Percentiles rank a stretch among this genome's conserved stretches.
Conservation (phyloP, 768 basidiomycete genomes). For the Lactifluus subvellereus region DNA sequence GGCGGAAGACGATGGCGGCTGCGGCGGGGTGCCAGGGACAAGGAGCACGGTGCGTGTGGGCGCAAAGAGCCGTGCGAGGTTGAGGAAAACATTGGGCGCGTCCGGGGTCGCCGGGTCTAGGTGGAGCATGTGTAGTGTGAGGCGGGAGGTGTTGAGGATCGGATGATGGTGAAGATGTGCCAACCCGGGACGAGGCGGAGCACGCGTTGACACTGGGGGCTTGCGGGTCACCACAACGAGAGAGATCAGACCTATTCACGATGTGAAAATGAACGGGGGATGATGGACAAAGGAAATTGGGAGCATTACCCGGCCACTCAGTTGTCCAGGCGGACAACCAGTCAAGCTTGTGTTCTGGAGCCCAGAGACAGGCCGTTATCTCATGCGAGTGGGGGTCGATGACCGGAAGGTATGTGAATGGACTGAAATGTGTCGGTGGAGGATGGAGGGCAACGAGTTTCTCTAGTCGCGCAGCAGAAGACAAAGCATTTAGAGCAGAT, state of each 20-base stretch:
- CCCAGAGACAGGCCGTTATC: conserved; percentile 50
- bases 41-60: conserved; percentile 43
- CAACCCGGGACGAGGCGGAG: background rate
- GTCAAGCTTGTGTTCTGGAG: conserved; percentile 34
- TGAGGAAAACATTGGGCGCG: conserved; percentile 50
- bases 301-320: conserved; percentile 40
- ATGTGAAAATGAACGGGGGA: background rate
- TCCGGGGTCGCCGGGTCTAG: conserved; percentile 33
- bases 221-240: conserved; percentile 14
- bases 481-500: conserved; percentile 13
- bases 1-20: conserved; percentile 22
- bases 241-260: conserved; percentile 18
- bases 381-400: conserved; percentile 12
- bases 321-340: conserved; percentile 34
- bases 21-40: conserved; percentile 44
- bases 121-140: conserved; percentile 47
- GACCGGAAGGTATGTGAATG: conserved; percentile 21
- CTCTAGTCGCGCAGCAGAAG: conserved; percentile 11
- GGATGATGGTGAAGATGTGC: conserved; percentile 4
- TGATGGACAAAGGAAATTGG: background rate
- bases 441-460: conserved; percentile 29
- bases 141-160: conserved; percentile 19
- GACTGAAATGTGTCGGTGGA: conserved; percentile 23
- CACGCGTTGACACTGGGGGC: background rate
- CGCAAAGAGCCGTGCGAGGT: conserved; percentile 58